phyloP scores from a whole-genome alignment of 192 early-diverging fungal genomes.

The Cladochytrium replicatum region DNA sequence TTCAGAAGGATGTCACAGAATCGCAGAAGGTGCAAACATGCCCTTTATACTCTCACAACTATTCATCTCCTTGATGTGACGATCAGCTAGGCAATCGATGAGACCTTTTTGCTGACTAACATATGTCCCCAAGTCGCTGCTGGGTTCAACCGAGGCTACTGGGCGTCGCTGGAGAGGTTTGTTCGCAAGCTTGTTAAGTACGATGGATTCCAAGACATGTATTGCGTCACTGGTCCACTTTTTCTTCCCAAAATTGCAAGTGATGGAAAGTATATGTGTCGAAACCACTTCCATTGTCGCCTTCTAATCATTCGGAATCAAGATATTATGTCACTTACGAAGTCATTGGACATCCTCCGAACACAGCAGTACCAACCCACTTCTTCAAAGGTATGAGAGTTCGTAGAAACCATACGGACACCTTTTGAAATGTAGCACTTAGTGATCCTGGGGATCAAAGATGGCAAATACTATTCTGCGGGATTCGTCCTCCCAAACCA shows the following conservation, averaged over 20 bases:
- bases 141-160: slow-evolving; percentile 90
- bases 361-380: slow-evolving; percentile 84
- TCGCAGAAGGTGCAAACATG: not conserved
- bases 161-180: slow-evolving; percentile 81
- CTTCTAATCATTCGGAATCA: not conserved
- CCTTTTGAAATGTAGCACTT: not conserved
- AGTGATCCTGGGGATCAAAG: slow-evolving; percentile 61
- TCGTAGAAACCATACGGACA: not conserved
- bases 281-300: slow-evolving; percentile 4
- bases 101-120: too few relatives aligned
- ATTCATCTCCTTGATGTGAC: not conserved
- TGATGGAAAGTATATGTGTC: slow-evolving; percentile 63
- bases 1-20: not conserved
- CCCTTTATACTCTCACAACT: not conserved
- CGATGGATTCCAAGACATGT: slow-evolving; percentile 74
- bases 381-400: slow-evolving; percentile 62
- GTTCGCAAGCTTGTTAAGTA: slow-evolving; percentile 56
- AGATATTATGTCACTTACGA: slow-evolving; percentile 66
- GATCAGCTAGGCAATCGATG: slow-evolving; percentile 9
- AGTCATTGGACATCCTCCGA: slow-evolving; percentile 78
- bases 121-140: slow-evolving; percentile 28
- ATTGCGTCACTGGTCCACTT: slow-evolving; percentile 78
- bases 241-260: slow-evolving; percentile 66
- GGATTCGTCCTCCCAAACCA: slow-evolving; percentile 83
- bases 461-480: slow-evolving; percentile 35